Evolutionary conservation across 768 basidiomycete genomes (phyloP), one percentile per base, ranked within the genome.

Genomic region (Auricularia cornea): DNA sequence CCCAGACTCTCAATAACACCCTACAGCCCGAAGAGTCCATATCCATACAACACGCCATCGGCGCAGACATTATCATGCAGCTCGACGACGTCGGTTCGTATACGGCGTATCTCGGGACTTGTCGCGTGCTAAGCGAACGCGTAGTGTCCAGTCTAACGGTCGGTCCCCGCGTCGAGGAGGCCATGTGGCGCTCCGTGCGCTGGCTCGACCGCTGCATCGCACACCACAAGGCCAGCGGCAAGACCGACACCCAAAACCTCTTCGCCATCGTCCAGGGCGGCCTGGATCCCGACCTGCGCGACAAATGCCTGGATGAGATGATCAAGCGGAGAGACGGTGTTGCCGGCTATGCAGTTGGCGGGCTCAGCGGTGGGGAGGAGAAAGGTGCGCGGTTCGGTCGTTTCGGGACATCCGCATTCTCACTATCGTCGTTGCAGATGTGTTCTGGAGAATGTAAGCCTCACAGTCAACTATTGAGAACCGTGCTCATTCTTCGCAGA

Each of bases 241-340:
- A 81, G 67, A 78, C 80, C 60, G 76, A 81, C 60, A 78, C 71
- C 3, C 93, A 95, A 70, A 94, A 94, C 71, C 79, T 96, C 3
- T 96, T 96, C 69, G 94, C 94, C 1, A 96, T 96, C 62, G 85
- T 95, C 10, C 93, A 96, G 74, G 93, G 93, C 35, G 93, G 93
- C 2, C 79, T 96, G 26, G 86, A 92, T 67, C 79, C 81, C 26
- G 72, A 71, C 0, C 81, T 96, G 44, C 82, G 93, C 48, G 84
- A 90, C 66, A 80, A 81, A 64, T 96, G 92, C 72, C 71, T 94
- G 12, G 83, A 87, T 62, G 89, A 88, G 60, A 95, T 96, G 92
- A 76, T 92, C 38, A 80, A 84, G 63, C 81, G 93, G 40, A 87
- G 81, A 68, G 80, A 87, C 64, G 75, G 75, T n/a, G 85, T 95